Evolutionary conservation across 345 rosid species (phyloP).

Genomic region (Firmiana major): DNA sequence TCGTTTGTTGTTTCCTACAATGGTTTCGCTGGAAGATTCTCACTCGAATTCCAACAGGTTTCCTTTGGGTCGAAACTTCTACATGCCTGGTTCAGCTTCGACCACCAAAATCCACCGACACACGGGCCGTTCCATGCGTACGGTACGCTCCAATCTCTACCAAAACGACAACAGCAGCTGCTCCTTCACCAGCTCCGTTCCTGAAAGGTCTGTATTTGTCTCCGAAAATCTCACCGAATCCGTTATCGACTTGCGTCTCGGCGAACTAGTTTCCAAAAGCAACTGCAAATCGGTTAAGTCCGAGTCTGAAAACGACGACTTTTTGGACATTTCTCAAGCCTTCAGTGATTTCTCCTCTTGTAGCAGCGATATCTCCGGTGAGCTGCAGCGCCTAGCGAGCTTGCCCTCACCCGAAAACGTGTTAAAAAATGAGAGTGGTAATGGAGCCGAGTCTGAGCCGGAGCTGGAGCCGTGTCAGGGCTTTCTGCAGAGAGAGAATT

Average conservation of each 20-base stretch:
- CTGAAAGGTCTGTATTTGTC: slow-evolving; percentile 41
- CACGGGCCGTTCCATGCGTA: slow-evolving; percentile 86
- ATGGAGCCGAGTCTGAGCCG: slow-evolving; percentile 18
- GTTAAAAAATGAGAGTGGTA: slow-evolving; percentile 7
- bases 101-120: slow-evolving; percentile 49
- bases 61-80: slow-evolving; percentile 45
- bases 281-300: slow-evolving; percentile 38
- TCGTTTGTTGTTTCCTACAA: slow-evolving; percentile 7
- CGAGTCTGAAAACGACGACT: slow-evolving; percentile 37
- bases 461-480: slow-evolving; percentile 79
- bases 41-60: slow-evolving; percentile 54
- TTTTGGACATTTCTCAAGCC: slow-evolving; percentile 72
- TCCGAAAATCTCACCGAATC: slow-evolving; percentile 84
- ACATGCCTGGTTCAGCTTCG: slow-evolving; percentile 34
- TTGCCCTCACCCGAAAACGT: slow-evolving; percentile 45
- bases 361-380: slow-evolving; percentile 93
- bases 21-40: slow-evolving; percentile 80
- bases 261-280: slow-evolving; percentile 58
- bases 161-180: slow-evolving; percentile 37
- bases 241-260: slow-evolving; percentile 81
- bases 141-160: slow-evolving; percentile 64
- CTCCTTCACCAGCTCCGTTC: slow-evolving; percentile 37
- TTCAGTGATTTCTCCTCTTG: slow-evolving; percentile 84
- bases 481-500: slow-evolving; percentile 71
- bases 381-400: slow-evolving; percentile 78